A percentile compares a stretch with the other conserved stretches of the same genome.
phyloP scores from a whole-genome alignment of 106 monocot genomes.

The Dactylorhiza incarnata region DNA sequence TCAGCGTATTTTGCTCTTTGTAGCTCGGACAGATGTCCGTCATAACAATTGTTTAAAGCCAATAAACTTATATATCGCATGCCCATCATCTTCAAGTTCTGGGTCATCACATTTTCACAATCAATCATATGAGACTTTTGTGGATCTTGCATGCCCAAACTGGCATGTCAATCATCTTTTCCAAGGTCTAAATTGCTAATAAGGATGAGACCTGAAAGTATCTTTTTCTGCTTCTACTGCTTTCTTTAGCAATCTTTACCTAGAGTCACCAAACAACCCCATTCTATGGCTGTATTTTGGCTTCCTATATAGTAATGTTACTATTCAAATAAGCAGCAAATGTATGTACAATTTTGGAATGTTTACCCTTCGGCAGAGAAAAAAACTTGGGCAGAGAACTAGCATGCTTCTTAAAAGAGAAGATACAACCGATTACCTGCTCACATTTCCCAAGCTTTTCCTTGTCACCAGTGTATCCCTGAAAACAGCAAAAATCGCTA shows the following conservation, averaged over 20 bases:
- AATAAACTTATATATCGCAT: background rate
- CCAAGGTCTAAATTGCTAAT: background rate
- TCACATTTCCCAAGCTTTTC: constrained; percentile 15
- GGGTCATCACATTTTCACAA: background rate
- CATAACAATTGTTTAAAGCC: background rate
- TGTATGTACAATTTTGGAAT: background rate
- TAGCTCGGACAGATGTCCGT: too few relatives aligned
- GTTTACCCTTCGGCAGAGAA: too few relatives aligned
- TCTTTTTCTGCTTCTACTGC: background rate
- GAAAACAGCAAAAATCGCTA: background rate
- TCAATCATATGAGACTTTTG: background rate
- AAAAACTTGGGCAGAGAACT: too few relatives aligned
- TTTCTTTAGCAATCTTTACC: background rate
- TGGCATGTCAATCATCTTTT: background rate
- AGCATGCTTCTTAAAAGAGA: background rate
- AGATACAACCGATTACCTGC: constrained; percentile 2
- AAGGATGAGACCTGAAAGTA: background rate
- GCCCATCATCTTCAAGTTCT: background rate
- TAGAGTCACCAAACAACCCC: background rate
- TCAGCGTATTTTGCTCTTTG: too few relatives aligned
- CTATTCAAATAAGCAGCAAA: background rate
- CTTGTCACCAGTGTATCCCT: constrained; percentile 14
- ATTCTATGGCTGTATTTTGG: background rate
- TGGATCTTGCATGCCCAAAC: background rate
- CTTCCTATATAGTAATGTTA: background rate